Evolutionary conservation across 169 alveolate genomes (phyloP).

Genomic region (Plasmodium cynomolgi): DNA sequence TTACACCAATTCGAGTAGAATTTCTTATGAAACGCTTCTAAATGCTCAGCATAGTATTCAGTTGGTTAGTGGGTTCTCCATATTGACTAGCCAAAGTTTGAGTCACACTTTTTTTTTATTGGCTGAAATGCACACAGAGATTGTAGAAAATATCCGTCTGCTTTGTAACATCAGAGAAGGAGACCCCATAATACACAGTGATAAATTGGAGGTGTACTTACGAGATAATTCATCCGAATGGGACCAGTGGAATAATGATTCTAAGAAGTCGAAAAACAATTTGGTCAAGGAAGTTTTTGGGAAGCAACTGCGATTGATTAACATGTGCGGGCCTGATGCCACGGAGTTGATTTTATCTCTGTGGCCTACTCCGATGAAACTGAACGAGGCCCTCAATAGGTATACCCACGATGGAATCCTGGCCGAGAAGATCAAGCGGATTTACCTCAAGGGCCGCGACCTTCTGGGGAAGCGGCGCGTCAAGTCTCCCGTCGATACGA

Average conservation of each 20-base stretch:
- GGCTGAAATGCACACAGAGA: conserved; percentile 73
- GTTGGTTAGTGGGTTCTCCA: conserved; percentile 77
- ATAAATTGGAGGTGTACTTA: conserved; percentile 29
- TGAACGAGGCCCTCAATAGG: conserved; percentile 75
- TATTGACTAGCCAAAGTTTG: conserved; percentile 80
- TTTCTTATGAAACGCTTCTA: conserved; percentile 72
- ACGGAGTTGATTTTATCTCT: conserved; percentile 82
- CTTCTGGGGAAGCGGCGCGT: conserved; percentile 29
- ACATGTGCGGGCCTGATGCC: conserved; percentile 86
- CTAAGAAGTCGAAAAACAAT: conserved; percentile 83
- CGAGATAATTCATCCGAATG: conserved; percentile 73
- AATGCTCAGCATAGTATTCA: conserved; percentile 78
- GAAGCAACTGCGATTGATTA: conserved; percentile 83
- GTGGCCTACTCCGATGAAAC: conserved; percentile 88
- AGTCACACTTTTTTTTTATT: conserved; percentile 77
- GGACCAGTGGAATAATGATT: conserved; percentile 83
- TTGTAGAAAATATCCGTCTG: conserved; percentile 37
- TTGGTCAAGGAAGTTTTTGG: conserved; percentile 87
- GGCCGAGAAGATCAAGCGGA: conserved; percentile 60
- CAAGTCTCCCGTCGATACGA: conserved; percentile 52
- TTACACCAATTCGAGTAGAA: conserved; percentile 78
- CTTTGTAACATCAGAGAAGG: conserved; percentile 12
- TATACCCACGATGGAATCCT: conserved; percentile 70
- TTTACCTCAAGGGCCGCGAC: conserved; percentile 29
- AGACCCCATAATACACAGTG: conserved; percentile 2